These are phyloP conservation scores for Alternaria novae-zelandiae DNA, from an alignment of 2,329 filamentous ascomycete species.

Conservation along the genomic window DNA sequence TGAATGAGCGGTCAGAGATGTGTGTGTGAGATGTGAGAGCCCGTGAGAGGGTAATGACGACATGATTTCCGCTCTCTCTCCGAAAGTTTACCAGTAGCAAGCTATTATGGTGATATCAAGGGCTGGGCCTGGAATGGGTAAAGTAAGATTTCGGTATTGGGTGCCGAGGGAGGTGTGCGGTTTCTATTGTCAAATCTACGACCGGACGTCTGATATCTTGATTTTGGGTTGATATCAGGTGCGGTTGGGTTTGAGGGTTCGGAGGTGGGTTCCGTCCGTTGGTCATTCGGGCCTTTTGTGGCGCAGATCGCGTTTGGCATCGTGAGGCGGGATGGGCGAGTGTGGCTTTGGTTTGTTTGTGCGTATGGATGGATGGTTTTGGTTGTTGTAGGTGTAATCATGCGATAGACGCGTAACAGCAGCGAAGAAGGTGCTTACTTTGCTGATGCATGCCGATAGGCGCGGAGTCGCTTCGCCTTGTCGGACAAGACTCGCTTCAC, in stretches of 20 bases:
- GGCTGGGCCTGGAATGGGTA: not conserved
- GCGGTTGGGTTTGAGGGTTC: not conserved
- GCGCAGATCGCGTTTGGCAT: not conserved
- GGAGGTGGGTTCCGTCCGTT: not conserved
- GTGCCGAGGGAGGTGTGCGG: not conserved
- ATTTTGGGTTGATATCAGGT: not conserved
- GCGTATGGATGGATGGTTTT: not conserved
- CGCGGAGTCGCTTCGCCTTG: not conserved
- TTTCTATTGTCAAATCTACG: not conserved
- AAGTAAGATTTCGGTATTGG: not conserved
- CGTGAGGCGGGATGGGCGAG: not conserved
- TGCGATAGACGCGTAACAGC: not conserved
- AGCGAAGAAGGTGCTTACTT: not conserved
- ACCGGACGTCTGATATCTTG: not conserved
- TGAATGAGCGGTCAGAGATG: slow-evolving; percentile 1
- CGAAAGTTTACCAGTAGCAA: not conserved
- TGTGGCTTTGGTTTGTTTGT: not conserved
- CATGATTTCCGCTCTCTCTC: not conserved
- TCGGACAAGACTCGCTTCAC: not conserved
- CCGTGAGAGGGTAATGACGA: slow-evolving; percentile 2
- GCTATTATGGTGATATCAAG: not conserved
- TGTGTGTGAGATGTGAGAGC: not conserved
- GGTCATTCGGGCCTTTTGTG: not conserved
- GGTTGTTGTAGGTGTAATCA: not conserved
- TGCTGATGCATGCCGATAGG: not conserved